Evolutionary conservation across 495 filamentous ascomycete species (phyloP).

Genomic region (Annulohypoxylon bovei): DNA sequence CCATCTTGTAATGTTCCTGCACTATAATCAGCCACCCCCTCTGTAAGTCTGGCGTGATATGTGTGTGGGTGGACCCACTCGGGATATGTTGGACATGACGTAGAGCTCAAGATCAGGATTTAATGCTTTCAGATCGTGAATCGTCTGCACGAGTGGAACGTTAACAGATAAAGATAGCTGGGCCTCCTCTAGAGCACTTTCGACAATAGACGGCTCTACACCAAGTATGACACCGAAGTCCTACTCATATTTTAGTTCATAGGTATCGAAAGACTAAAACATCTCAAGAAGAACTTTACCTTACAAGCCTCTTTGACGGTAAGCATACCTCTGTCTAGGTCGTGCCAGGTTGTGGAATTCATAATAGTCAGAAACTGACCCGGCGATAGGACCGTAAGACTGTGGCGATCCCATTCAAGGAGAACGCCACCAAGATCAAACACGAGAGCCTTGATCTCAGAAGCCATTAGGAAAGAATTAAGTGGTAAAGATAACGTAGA

Average conservation of each 20-base stretch:
- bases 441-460: constrained; percentile 10
- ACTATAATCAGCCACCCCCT: neutral
- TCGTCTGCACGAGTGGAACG: neutral
- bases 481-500: neutral
- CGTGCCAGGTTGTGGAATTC: constrained; percentile 7
- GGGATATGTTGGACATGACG: constrained; percentile 28
- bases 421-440: constrained; percentile 28
- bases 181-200: neutral
- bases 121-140: constrained; percentile 1
- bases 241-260: constrained; percentile 5
- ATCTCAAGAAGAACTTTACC: neutral
- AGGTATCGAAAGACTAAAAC: neutral
- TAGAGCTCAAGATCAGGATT: constrained; percentile 10
- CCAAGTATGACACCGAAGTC: neutral
- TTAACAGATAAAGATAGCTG: constrained; percentile 9
- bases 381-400: neutral
- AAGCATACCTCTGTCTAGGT: constrained; percentile 14
- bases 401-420: constrained; percentile 15
- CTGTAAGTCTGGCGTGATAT: neutral
- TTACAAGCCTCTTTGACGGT: constrained; percentile 15
- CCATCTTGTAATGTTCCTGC: constrained; percentile 37
- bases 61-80: neutral
- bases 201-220: neutral
- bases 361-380: constrained; percentile 6
- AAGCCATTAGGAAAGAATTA: neutral